Base-by-base conservation (phyloP, 2,329 filamentous ascomycete species). In the Penicillium hordei region DNA sequence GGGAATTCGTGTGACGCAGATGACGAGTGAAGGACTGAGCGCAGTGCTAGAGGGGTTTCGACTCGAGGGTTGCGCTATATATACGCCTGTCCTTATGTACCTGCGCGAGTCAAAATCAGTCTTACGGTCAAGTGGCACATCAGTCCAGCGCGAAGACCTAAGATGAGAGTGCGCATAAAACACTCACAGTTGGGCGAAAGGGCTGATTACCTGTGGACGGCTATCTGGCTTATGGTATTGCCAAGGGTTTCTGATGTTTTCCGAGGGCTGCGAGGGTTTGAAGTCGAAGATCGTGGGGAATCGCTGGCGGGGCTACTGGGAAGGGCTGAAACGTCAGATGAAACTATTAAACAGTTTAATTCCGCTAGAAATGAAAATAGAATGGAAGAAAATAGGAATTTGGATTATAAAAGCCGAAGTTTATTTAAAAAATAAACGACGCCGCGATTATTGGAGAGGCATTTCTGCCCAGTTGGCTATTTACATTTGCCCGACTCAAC, bases 71-170 rank as follows among this genome's bases (percentile, higher is more conserved):
- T 48, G 27, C 4, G 33, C 36, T 52, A 44, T 48, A 39, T 52
- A 55, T 17, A 31, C 25, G 23, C 27, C 17, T 21, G 15, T 33
- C 12, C 29, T 21, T 63, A 58, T 63, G 54, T 58, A 53, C 48
- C 59, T 66, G 48, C 39, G 43, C 31, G 19, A 42, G n/a, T 36
- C 43, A 31, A 45, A 57, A 59, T 66, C 52, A 65, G 64, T 56
- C 50, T 59, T 39, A 44, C 38, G 46, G 44, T 48, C 25, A 52
- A 44, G 57, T 57, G 50, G n/a, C 33, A 48, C 25, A 31, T 31
- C 25, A 40, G 40, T 19, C 44, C 42, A 48, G 48, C 44, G 46
- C 31, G 31, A 25, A n/a, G 5, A 25, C 19, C 55, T 39, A 56
- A 34, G 25, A 34, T 25, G 29, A 34, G 13, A 27, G 29, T n/a